These are phyloP conservation scores for Nannizzia gypsea DNA, from an alignment of 2,329 filamentous ascomycete species.

Conservation along the genomic window DNA sequence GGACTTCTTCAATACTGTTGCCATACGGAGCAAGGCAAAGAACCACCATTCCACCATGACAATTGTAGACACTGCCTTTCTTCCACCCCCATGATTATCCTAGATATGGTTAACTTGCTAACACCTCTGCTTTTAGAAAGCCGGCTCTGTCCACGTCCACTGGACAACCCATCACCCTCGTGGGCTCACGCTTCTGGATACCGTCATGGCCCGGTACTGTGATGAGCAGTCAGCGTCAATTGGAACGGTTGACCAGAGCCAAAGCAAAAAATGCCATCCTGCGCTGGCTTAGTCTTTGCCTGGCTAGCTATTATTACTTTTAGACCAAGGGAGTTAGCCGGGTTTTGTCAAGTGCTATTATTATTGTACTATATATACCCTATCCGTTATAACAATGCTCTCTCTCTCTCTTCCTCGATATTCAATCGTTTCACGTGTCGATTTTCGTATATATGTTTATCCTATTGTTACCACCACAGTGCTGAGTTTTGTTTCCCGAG, in stretches of 20 bases:
- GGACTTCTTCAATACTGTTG: constrained; percentile 6
- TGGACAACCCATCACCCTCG: constrained; percentile 18
- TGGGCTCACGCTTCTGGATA: constrained; percentile 16
- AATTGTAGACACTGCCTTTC: constrained; percentile 17
- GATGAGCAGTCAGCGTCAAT: constrained; percentile 15
- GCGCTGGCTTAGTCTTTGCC: neutral
- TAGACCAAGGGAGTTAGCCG: neutral
- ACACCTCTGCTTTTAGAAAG: constrained; percentile 8
- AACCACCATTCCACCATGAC: constrained; percentile 32
- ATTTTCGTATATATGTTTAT: constrained; percentile 9
- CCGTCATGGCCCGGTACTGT: constrained; percentile 16
- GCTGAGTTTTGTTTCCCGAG: constrained; percentile 11
- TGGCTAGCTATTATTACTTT: neutral
- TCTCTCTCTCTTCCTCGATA: too few relatives aligned
- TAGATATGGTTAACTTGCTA: neutral
- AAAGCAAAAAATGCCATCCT: constrained; percentile 7
- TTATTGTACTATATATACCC: too few relatives aligned
- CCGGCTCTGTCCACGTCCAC: constrained; percentile 14
- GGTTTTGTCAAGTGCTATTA: neutral
- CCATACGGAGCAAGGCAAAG: constrained; percentile 18
- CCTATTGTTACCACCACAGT: constrained; percentile 11
- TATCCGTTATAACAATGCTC: too few relatives aligned
- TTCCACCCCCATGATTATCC: neutral
- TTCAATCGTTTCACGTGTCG: neutral
- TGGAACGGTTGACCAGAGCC: constrained; percentile 13